Percentiles rank a stretch among this genome's conserved stretches.
Evolutionary conservation across 2,329 filamentous ascomycete genomes (phyloP).

Genomic region (Alternaria gansuensis): DNA sequence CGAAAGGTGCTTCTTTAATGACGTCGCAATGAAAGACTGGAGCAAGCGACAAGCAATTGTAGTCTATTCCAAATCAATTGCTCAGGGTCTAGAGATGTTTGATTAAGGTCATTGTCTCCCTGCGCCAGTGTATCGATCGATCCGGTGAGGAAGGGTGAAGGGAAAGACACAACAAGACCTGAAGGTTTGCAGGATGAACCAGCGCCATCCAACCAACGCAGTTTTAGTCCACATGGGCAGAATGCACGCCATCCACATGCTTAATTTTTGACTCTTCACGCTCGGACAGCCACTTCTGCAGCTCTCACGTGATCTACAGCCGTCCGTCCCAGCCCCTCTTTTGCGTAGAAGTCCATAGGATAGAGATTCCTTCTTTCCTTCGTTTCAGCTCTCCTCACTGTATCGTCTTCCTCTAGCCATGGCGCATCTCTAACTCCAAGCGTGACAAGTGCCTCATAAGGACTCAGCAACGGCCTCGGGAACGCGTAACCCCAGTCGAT

Average conservation of each 20-base stretch:
- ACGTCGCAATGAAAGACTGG: not conserved
- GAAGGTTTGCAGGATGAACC: rapidly evolving
- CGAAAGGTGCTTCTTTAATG: not conserved
- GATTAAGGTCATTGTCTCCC: not conserved
- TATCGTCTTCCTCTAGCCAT: conserved; percentile 66
- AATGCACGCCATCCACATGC: not conserved
- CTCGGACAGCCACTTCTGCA: conserved; percentile 24
- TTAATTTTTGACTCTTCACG: not conserved
- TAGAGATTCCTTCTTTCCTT: conserved; percentile 71
- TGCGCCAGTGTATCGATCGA: not conserved
- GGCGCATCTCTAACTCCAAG: conserved; percentile 76
- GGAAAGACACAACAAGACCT: not conserved
- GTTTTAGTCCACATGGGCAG: not conserved
- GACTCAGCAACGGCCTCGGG: conserved; percentile 83
- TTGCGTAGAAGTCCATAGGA: conserved; percentile 98
- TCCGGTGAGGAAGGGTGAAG: not conserved
- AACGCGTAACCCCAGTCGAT: conserved; percentile 99
- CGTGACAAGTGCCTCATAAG: conserved; percentile 94
- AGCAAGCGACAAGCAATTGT: conserved; percentile 1
- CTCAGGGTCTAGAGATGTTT: not conserved
- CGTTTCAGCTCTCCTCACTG: conserved; percentile 39
- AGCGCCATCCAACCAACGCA: not conserved
- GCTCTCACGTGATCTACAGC: conserved; percentile 54
- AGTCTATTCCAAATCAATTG: not conserved
- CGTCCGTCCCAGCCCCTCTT: conserved; percentile 86